A percentile compares a stretch with the other conserved stretches of the same genome.
phyloP scores from a whole-genome alignment of 768 basidiomycete genomes.

The Pulveroboletus sp. region DNA sequence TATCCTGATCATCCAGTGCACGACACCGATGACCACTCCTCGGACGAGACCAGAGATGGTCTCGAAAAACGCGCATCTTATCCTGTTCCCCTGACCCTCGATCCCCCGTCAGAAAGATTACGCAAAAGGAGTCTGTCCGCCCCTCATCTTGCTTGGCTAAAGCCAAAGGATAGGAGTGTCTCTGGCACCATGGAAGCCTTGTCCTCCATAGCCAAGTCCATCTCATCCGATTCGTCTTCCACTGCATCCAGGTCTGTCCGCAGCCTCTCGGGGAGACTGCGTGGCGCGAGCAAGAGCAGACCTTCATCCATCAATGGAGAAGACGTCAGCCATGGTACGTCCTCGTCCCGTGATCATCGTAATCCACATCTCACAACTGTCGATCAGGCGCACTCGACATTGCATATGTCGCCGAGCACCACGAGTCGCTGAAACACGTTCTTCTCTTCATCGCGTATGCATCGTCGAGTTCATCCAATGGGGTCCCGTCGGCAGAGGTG shows the following conservation, averaged over 20 bases:
- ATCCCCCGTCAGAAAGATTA: slow-evolving; percentile 25
- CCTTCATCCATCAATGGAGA: slow-evolving; percentile 13
- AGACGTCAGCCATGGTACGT: slow-evolving; percentile 17
- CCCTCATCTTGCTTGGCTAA: slow-evolving; percentile 58
- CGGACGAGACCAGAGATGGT: slow-evolving; percentile 9
- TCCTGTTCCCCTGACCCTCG: slow-evolving; percentile 10
- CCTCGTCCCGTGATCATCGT: neutral
- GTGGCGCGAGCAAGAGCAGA: slow-evolving; percentile 20
- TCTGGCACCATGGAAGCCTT: slow-evolving; percentile 9
- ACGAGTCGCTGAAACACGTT: slow-evolving; percentile 80
- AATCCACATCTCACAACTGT: neutral
- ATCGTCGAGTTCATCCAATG: slow-evolving; percentile 34
- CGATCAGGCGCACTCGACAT: slow-evolving; percentile 36
- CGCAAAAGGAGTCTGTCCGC: slow-evolving; percentile 56
- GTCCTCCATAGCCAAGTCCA: slow-evolving; percentile 7
- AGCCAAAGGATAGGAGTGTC: slow-evolving; percentile 29
- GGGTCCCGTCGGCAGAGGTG: slow-evolving; percentile 59
- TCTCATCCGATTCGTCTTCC: slow-evolving; percentile 15
- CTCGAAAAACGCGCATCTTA: slow-evolving; percentile 26
- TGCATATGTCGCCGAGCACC: slow-evolving; percentile 70
- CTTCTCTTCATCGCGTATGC: slow-evolving; percentile 61
- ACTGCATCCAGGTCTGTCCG: slow-evolving; percentile 12
- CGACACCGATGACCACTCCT: neutral
- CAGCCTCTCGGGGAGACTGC: slow-evolving; percentile 21
- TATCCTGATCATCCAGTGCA: neutral